Percentiles rank a stretch among this genome's conserved stretches.
Conservation (phyloP, 2,329 filamentous ascomycete genomes). For the Ophiostoma ulmi region DNA sequence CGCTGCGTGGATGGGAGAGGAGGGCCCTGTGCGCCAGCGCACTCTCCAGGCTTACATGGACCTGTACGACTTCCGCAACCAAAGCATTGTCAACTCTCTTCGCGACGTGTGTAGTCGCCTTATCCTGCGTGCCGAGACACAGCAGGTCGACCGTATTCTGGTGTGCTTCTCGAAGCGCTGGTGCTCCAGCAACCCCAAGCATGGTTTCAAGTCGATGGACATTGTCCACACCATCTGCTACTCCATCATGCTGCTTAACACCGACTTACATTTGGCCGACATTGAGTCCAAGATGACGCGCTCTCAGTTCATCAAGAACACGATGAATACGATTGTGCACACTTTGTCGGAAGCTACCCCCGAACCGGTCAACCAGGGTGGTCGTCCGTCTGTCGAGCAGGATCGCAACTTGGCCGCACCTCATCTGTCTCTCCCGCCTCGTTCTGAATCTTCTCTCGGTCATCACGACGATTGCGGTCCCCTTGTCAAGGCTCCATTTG, state of each 20-base stretch:
- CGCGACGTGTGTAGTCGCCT: constrained; percentile 76
- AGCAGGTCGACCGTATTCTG: constrained; percentile 92
- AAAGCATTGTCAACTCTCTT: constrained; percentile 73
- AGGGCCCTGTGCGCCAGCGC: constrained; percentile 53
- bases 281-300: constrained; percentile 96
- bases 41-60: constrained; percentile 79
- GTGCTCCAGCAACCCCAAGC: constrained; percentile 87
- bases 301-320: constrained; percentile 92
- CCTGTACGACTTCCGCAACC: constrained; percentile 76
- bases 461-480: constrained; percentile 57
- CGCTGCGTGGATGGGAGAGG: constrained; percentile 83
- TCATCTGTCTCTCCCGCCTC: constrained; percentile 40
- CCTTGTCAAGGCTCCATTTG: constrained; percentile 71
- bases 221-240: constrained; percentile 97
- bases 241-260: constrained; percentile 90
- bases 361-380: constrained; percentile 38
- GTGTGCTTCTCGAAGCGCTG: constrained; percentile 84
- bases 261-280: constrained; percentile 89
- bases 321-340: constrained; percentile 79
- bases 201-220: constrained; percentile 88
- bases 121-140: constrained; percentile 83
- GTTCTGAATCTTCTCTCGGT: constrained; percentile 42
- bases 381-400: constrained; percentile 32
- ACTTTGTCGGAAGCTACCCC: constrained; percentile 63
- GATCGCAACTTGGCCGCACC: constrained; percentile 18